Conservation (phyloP, 352 stramenopile species). For the Hyphochytrium catenoides region DNA sequence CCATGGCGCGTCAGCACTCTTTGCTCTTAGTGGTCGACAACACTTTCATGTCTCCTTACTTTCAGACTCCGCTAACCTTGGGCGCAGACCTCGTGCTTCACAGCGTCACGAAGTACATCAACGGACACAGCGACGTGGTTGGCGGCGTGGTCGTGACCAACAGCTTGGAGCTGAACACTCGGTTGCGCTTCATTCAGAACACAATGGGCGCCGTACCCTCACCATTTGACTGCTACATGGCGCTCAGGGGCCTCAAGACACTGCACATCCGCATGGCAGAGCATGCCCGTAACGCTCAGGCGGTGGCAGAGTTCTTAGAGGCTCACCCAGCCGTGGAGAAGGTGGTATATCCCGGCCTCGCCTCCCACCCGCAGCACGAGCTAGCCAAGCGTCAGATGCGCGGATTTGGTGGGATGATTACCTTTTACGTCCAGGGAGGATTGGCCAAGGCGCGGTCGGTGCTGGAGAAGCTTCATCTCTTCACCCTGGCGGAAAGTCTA, state of each 20-base stretch:
- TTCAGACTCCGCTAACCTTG: slow-evolving; percentile 75
- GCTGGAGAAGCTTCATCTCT: slow-evolving; percentile 22
- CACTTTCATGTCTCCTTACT: slow-evolving; percentile 85
- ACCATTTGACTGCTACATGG: slow-evolving; percentile 79
- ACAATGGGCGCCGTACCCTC: slow-evolving; percentile 60
- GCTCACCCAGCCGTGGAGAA: slow-evolving; percentile 62
- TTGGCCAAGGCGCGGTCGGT: slow-evolving; percentile 17
- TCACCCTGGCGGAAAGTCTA: slow-evolving; percentile 54
- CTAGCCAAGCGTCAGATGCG: slow-evolving; percentile 56
- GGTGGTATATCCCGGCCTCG: slow-evolving; percentile 73
- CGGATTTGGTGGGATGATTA: slow-evolving; percentile 34
- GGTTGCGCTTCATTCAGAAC: slow-evolving; percentile 1
- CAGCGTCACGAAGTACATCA: slow-evolving; percentile 93
- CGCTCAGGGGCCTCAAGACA: slow-evolving; percentile 85
- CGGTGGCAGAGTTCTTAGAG: slow-evolving; percentile 68
- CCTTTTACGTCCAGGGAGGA: slow-evolving; percentile 32
- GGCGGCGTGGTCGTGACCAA: slow-evolving; percentile 71
- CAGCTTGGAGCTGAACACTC: slow-evolving; percentile 13
- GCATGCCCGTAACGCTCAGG: slow-evolving; percentile 79
- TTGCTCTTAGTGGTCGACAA: slow-evolving; percentile 77
- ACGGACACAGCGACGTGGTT: slow-evolving; percentile 88
- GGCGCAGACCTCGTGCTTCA: slow-evolving; percentile 90
- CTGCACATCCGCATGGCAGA: slow-evolving; percentile 74
- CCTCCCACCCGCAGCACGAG: slow-evolving; percentile 61
- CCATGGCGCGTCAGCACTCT: slow-evolving; percentile 30